Evolutionary conservation across 805 yeast genomes (phyloP).

Genomic region (Candida patagonica): DNA sequence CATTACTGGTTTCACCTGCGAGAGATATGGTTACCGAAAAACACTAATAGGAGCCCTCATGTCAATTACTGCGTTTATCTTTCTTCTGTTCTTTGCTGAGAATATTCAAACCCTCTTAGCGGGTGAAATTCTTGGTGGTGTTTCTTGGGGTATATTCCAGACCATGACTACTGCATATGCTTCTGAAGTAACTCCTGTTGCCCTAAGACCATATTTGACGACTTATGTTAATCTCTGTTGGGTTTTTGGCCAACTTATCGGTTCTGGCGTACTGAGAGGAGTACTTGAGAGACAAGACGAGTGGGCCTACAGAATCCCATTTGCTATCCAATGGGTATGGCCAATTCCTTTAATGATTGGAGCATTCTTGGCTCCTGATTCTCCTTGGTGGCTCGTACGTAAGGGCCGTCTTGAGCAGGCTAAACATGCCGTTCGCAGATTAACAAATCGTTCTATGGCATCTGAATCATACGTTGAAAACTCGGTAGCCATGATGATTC

Average conservation of each 20-base stretch:
- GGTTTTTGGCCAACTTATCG: conserved; percentile 48
- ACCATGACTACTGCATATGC: conserved; percentile 44
- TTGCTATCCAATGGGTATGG: conserved; percentile 17
- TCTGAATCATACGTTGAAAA: neutral
- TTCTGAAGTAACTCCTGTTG: conserved; percentile 45
- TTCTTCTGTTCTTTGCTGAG: conserved; percentile 39
- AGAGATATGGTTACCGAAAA: conserved; percentile 36
- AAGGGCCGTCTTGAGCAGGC: conserved; percentile 37
- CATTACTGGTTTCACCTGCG: conserved; percentile 36
- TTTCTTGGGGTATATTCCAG: conserved; percentile 47
- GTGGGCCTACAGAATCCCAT: conserved; percentile 13
- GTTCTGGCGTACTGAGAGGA: conserved; percentile 40
- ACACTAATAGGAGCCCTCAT: conserved; percentile 24
- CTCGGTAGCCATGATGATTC: conserved; percentile 6
- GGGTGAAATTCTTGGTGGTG: conserved; percentile 31
- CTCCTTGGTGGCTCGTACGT: conserved; percentile 48
- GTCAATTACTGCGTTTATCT: conserved; percentile 31
- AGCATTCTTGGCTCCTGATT: conserved; percentile 45
- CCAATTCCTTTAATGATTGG: conserved; percentile 12
- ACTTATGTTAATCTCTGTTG: conserved; percentile 44
- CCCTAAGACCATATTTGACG: conserved; percentile 40
- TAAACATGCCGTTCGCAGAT: conserved; percentile 16
- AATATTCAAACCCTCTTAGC: conserved; percentile 28
- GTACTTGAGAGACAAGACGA: conserved; percentile 25
- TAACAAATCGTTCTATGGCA: conserved; percentile 1